Conservation (phyloP, 2,329 filamentous ascomycete genomes). For the Aspergillus sergii region DNA sequence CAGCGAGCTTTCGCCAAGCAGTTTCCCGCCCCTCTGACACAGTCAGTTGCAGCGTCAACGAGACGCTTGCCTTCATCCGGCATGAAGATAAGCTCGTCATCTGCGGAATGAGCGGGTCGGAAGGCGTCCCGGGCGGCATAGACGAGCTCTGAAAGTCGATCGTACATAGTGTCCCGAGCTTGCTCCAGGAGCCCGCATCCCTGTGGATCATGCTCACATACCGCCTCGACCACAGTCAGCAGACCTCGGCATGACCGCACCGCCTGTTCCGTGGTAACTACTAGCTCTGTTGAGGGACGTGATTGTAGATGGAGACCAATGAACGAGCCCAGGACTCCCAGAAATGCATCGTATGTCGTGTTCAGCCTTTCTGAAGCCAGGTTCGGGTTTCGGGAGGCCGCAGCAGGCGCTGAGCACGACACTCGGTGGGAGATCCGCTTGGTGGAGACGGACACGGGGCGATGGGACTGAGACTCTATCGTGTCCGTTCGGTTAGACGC, state of each 20-base stretch:
- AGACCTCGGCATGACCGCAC: slow-evolving; percentile 79
- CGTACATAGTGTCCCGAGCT: slow-evolving; percentile 75
- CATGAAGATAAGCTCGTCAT: slow-evolving; percentile 75
- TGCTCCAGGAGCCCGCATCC: slow-evolving; percentile 67
- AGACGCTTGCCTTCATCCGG: slow-evolving; percentile 77
- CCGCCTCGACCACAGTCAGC: slow-evolving; percentile 76
- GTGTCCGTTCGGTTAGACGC: slow-evolving; percentile 30
- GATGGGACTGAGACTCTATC: slow-evolving; percentile 29
- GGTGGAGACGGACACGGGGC: slow-evolving; percentile 38
- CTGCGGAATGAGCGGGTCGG: slow-evolving; percentile 65
- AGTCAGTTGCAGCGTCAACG: slow-evolving; percentile 77
- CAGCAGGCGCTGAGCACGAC: slow-evolving; percentile 71
- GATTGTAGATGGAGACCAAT: slow-evolving; percentile 92
- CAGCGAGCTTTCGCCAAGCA: slow-evolving; percentile 85
- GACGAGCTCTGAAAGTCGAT: slow-evolving; percentile 77
- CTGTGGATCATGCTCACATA: slow-evolving; percentile 75
- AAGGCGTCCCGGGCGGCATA: slow-evolving; percentile 80
- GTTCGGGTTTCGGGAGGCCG: slow-evolving; percentile 65
- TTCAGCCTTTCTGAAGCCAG: slow-evolving; percentile 83
- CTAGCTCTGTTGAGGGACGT: slow-evolving; percentile 82
- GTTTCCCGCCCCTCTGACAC: slow-evolving; percentile 86
- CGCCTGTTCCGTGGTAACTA: slow-evolving; percentile 79
- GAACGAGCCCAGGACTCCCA: slow-evolving; percentile 89
- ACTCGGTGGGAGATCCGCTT: slow-evolving; percentile 69
- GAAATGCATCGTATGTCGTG: slow-evolving; percentile 79